Base-by-base conservation (phyloP, 1,284 basidiomycete genomes). In the Marasmius tenuissimus region DNA sequence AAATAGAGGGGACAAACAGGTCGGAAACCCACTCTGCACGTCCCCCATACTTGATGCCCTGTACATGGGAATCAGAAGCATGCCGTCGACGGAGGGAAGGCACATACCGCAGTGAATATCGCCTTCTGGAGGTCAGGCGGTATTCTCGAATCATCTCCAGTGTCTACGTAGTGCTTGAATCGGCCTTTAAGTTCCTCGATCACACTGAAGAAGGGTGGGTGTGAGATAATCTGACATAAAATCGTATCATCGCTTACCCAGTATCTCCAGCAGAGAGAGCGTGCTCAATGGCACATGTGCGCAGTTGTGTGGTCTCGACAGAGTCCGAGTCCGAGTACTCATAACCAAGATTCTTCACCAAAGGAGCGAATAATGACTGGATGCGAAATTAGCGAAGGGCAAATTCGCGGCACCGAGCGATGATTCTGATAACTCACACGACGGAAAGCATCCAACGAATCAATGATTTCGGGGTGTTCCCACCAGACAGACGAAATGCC, bases 321-420 rank as follows among this genome's bases (percentile, higher is more conserved):
- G 87, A 81, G 65, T 99, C 97, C 39, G 78, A 76, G 14, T 82
- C 79, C 4, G 78, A 74, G 72, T 91, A 92, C 56, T 93, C 89
- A 71, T 91, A 97, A 14, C 95, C 94, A 55, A 97, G 82, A 68
- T 82, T 83, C 58, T 92, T 78, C 37, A 94, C 92, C 40, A 96
- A 74, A 6, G 96, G 96, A 53, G 82, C 82, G 76, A 94, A 95
- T 45, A 97, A 79, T 39, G 75, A 73, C 90, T 92, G 61, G 16
- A 60, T n/a, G 11, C 42, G 20, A 42, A 35, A 42, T 34, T 16
- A 58, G 38, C 20, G 64, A 20, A 16, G 27, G 27, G 14, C 38
- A 27, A 49, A 47, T 47, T 39, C 39, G 61, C 39, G 58, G 51
- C 9, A 61, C 34, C 18, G 45, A 37, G 47, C 35, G 20, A 34